Conservation (phyloP, 2,329 filamentous ascomycete species). For the Fusarium sp. region DNA sequence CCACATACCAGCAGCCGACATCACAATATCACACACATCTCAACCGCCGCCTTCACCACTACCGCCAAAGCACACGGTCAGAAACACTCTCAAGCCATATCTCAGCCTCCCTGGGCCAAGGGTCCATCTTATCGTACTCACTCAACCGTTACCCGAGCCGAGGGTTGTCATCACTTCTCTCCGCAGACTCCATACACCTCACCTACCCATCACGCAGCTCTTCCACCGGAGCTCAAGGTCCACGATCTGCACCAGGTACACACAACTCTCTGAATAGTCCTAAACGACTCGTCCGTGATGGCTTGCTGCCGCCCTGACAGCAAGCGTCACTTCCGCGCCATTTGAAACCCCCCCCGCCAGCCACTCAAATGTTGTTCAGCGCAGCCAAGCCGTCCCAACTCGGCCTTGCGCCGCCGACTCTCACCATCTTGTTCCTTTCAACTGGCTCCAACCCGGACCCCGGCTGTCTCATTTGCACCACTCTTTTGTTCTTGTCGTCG, state of each 20-base stretch:
- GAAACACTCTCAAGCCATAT: conserved; percentile 23
- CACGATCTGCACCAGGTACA: conserved; percentile 30
- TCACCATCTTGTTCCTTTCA: conserved; percentile 17
- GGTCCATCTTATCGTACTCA: conserved; percentile 13
- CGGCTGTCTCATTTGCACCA: conserved; percentile 16
- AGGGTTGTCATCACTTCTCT: conserved; percentile 4
- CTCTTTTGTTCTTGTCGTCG: conserved; percentile 5
- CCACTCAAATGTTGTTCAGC: conserved; percentile 33
- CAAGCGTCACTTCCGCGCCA: conserved; percentile 32
- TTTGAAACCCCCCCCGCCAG: conserved; percentile 31
- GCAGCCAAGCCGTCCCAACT: conserved; percentile 23
- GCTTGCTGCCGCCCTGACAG: conserved; percentile 29
- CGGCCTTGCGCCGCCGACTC: conserved; percentile 19
- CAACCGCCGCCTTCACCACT: conserved; percentile 24
- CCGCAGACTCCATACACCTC: background rate
- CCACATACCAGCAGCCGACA: conserved; percentile 38
- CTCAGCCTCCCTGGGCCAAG: conserved; percentile 3
- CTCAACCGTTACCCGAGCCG: conserved; percentile 15
- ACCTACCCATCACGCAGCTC: background rate
- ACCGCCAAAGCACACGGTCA: conserved; percentile 10
- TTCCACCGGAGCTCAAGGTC: background rate
- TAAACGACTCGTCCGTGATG: conserved; percentile 11
- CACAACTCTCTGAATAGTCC: conserved; percentile 28
- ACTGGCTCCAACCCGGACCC: conserved; percentile 11
- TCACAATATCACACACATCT: conserved; percentile 34